phyloP scores from a whole-genome alignment of 148 eudicot genomes.

The Polygonum aviculare region DNA sequence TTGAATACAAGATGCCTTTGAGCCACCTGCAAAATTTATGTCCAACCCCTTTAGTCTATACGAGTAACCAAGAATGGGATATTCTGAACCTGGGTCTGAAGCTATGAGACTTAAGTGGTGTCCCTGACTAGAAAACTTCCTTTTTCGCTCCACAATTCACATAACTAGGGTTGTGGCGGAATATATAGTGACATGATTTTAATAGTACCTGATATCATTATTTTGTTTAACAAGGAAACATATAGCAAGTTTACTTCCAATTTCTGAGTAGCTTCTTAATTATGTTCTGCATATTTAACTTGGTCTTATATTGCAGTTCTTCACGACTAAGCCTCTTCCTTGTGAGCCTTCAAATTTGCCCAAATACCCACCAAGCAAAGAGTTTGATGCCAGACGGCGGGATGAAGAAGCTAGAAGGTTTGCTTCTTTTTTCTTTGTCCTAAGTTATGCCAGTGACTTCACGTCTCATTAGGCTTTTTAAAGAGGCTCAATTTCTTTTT shows the following conservation, averaged over 20 bases:
- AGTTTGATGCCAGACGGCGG: constrained; percentile 51
- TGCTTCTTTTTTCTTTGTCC: background rate
- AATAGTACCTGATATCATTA: background rate
- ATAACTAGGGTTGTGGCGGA: background rate
- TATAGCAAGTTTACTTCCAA: background rate
- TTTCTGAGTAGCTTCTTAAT: background rate
- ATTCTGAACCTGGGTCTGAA: background rate
- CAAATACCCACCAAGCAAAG: constrained; percentile 72
- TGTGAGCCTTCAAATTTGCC: constrained; percentile 65
- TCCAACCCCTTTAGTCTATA: background rate
- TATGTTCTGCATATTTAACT: background rate
- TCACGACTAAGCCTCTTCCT: constrained; percentile 56
- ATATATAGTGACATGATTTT: background rate
- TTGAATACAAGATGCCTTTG: background rate
- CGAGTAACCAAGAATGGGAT: background rate
- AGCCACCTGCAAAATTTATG: background rate
- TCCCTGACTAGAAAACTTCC: too few species aligned
- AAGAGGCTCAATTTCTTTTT: background rate
- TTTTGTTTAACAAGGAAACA: background rate
- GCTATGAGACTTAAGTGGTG: background rate
- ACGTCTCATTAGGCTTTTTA: background rate
- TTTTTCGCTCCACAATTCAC: too few species aligned
- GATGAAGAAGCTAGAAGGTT: constrained; percentile 65
- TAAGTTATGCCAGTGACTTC: background rate
- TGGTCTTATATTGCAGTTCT: constrained; percentile 32